Evolutionary conservation across 345 rosid species (phyloP).

Genomic region (Rubroshorea leprosula): DNA sequence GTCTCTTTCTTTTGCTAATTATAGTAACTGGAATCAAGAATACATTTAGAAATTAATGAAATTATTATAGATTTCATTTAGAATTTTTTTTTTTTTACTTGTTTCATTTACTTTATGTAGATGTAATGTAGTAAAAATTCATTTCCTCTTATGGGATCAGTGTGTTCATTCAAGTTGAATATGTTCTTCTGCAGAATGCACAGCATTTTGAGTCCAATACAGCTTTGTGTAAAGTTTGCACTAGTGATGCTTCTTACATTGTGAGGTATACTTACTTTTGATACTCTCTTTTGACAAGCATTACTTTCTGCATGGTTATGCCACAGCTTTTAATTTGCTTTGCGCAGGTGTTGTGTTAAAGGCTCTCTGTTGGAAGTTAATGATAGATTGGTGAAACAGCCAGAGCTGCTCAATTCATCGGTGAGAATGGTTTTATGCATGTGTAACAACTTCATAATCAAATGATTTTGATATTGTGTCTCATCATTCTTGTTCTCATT

Average conservation of each 20-base stretch:
- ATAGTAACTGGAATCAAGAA: no score
- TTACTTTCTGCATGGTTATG: background rate
- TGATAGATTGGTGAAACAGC: slow-evolving; percentile 66
- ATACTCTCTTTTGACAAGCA: background rate
- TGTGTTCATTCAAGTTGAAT: background rate
- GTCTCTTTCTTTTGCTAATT: slow-evolving; percentile 6
- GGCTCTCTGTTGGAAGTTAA: slow-evolving; percentile 90
- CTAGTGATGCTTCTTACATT: slow-evolving; percentile 47
- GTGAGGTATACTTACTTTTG: slow-evolving; percentile 54
- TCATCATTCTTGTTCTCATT: no score
- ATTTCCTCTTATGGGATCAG: background rate
- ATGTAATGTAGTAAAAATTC: no score
- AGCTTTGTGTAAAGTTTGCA: slow-evolving; percentile 80
- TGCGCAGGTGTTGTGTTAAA: slow-evolving; percentile 81
- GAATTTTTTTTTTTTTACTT: no score
- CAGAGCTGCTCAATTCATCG: slow-evolving; percentile 61
- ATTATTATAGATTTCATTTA: no score
- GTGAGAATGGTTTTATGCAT: slow-evolving; percentile 36
- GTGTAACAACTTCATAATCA: no score
- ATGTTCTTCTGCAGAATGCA: slow-evolving; percentile 53
- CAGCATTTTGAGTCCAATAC: slow-evolving; percentile 83
- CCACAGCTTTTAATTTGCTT: slow-evolving; percentile 12
- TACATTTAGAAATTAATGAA: no score
- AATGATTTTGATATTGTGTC: background rate
- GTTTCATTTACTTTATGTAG: background rate